Base-by-base conservation (phyloP, 148 eudicot genomes). In the Cornus controversa region DNA sequence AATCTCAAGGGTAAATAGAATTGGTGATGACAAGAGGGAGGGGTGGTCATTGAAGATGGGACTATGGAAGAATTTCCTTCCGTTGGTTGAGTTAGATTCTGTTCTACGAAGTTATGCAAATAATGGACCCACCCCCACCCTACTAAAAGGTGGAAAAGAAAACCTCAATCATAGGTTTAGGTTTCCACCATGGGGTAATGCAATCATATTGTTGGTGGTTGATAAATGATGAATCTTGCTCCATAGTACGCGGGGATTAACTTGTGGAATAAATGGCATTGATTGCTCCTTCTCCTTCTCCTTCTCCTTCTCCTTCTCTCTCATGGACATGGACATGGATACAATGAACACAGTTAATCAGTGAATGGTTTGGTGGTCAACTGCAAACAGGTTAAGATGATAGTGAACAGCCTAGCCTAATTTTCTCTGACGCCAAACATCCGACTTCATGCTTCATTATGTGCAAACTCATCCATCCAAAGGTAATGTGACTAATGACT, bases 121-220 rank as follows among this genome's bases (percentile, higher is more conserved):
- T 24, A 63, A 74, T 63, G 69, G 77, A 70, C 42, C n/a, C n/a
- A n/a, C n/a, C n/a, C n/a, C n/a, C n/a, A n/a, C n/a, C 70, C 77
- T 69, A 62, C 23, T 22, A 29, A 2, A 26, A 25, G 54, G 24
- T 34, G 28, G 24, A 70, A 20, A 71, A 20, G 24, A 42, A 25
- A 0, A 22, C 8, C 5, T 34, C 20, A 40, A 36, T 50, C 7
- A 40, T 42, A 47, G 58, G 60, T 25, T 42, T 42, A 47, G 58
- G 60, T 25, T 42, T n/a, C 60, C 70, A 25, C 69, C 34, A 5
- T 15, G 26, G 11, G 62, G 77, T 10, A 25, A 57, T 24, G 42
- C 36, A 40, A 66, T 80, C 78, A 86, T 66, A 27, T 42, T 68
- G 25, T 25, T 27, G 14, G 31, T 42, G 28, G 27, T 13, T 54